Conservation (phyloP, 2,329 filamentous ascomycete genomes). For the Ophiostoma australiae region DNA sequence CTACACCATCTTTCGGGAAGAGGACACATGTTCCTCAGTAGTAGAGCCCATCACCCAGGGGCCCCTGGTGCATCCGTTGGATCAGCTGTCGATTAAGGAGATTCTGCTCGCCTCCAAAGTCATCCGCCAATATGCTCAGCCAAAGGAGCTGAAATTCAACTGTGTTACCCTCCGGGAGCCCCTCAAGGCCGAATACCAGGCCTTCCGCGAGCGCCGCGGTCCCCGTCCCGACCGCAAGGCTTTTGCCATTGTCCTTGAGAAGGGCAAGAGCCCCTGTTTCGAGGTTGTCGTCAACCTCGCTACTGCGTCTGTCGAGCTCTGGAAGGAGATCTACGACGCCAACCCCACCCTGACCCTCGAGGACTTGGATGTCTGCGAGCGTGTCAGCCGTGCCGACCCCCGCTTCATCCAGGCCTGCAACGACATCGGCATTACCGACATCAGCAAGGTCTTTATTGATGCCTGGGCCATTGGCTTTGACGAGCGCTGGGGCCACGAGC, state of each 20-base stretch:
- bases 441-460: constrained; percentile 94
- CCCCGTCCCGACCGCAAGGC: constrained; percentile 60
- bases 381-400: constrained; percentile 68
- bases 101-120: constrained; percentile 56
- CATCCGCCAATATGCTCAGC: constrained; percentile 63
- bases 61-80: constrained; percentile 39
- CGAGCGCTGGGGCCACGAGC: constrained; percentile 73
- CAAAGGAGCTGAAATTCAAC: constrained; percentile 73
- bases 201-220: constrained; percentile 66
- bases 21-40: constrained; percentile 38
- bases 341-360: constrained; percentile 94
- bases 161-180: constrained; percentile 81
- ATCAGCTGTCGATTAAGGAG: constrained; percentile 52
- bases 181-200: constrained; percentile 75
- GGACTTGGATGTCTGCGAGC: constrained; percentile 76
- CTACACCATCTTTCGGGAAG: constrained; percentile 44
- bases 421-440: constrained; percentile 74
- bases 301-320: constrained; percentile 61
- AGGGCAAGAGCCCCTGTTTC: constrained; percentile 70
- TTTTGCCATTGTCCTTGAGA: constrained; percentile 76
- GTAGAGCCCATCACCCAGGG: constrained; percentile 31
- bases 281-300: constrained; percentile 75
- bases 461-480: constrained; percentile 96
- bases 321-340: constrained; percentile 69
- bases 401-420: constrained; percentile 88